Percentiles rank a stretch among this genome's conserved stretches.
These are phyloP conservation scores for Rhododendron griersonianum DNA, from an alignment of 148 eudicot species.

Conservation along the genomic window DNA sequence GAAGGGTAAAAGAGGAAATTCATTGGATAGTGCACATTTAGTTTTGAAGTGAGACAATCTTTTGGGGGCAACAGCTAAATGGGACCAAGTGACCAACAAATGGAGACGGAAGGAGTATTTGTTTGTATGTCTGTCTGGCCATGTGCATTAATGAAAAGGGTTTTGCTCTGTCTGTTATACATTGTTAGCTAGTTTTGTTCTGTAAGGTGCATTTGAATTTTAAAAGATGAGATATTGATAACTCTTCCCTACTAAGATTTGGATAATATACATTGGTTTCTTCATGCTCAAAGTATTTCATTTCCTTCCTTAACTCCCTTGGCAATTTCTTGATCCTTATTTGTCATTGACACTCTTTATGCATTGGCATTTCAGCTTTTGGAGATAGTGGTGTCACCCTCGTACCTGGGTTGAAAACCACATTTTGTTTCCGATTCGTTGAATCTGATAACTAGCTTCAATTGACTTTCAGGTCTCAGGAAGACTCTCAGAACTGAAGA, in stretches of 20 bases:
- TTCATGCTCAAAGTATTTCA: background rate
- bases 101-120: background rate
- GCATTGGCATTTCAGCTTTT: background rate
- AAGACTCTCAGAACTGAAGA: slow-evolving; percentile 73
- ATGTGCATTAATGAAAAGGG: background rate
- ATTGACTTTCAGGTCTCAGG: slow-evolving; percentile 62
- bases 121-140: background rate
- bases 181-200: background rate
- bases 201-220: background rate
- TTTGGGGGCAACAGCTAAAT: too few relatives aligned
- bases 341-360: background rate
- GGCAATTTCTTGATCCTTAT: background rate
- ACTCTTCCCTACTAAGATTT: background rate
- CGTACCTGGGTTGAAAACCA: background rate
- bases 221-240: background rate
- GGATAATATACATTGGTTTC: background rate
- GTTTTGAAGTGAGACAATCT: too few relatives aligned
- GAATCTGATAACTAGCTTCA: background rate
- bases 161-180: background rate
- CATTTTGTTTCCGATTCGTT: background rate
- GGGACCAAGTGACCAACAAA: too few relatives aligned
- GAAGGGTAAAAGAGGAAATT: too few relatives aligned
- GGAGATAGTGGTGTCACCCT: background rate
- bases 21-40: too few relatives aligned
- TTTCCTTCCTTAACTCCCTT: background rate